Base-by-base conservation (phyloP, 306 rosid species). In the Trifolium repens region DNA sequence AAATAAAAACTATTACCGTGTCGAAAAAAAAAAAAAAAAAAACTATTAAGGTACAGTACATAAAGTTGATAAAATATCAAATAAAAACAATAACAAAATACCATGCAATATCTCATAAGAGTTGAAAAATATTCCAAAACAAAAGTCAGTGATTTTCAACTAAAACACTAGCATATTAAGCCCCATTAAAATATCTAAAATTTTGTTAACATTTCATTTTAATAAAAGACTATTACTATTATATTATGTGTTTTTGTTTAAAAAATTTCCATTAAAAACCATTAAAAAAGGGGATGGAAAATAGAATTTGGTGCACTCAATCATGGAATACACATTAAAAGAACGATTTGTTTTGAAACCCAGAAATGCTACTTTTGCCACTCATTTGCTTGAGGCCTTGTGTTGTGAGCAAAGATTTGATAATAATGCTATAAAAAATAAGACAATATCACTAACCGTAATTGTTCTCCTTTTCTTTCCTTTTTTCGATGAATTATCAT, bases 381-480 rank as follows among this genome's bases (percentile, higher is more conserved):
- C 43, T 64, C 72, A 32, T 75, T 52, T 65, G 73, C 73, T 74
- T 34, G 42, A 35, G 73, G 55, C 17, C 65, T 34, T 44, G 14
- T 57, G 39, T 34, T 44, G 14, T 57, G 39, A 15, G 9, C 47
- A 26, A 1, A 8, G 24, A 67, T 58, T 54, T 67, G 22, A 68
- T 37, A 59, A 57, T 5, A 49, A 53, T 14, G 75, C 30, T 66
- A 37, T 4, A 58, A 47, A 58, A 37, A 68, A 35, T 17, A 52
- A 58, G 64, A 47, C 13, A 65, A 68, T 14, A 26, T 19, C 76
- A 87, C 94, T 83, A 77, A 94, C 98, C 64, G 49, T 90, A 40
- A 90, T 88, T 58, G 96, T 90, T 85, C 98, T 86, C 83, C 98
- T 87, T 84, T 94, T 91, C 84, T 84, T 90, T 83, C 96, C 97